phyloP scores from a whole-genome alignment of 2,329 filamentous ascomycete genomes.

The Aspergillus tanneri region DNA sequence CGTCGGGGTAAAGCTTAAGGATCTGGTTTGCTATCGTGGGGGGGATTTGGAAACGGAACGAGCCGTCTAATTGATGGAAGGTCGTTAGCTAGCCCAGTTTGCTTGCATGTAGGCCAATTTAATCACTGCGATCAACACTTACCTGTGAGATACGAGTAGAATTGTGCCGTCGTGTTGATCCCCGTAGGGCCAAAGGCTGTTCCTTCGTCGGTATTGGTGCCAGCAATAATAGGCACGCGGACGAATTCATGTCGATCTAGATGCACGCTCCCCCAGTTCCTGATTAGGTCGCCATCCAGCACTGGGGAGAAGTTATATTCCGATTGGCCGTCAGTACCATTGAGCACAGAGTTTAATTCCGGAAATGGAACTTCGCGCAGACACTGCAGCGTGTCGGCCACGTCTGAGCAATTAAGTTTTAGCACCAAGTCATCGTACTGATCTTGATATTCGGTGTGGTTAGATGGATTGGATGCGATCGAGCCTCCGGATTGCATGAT shows the following conservation, averaged over 20 bases:
- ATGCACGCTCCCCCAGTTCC: conserved; percentile 53
- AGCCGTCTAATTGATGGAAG: conserved; percentile 25
- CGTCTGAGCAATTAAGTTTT: conserved; percentile 58
- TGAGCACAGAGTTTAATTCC: conserved; percentile 56
- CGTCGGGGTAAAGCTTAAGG: conserved; percentile 54
- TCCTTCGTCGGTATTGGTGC: conserved; percentile 67
- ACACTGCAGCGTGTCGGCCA: conserved; percentile 61
- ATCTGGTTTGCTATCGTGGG: conserved; percentile 40
- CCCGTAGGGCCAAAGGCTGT: conserved; percentile 54
- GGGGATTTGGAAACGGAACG: conserved; percentile 24
- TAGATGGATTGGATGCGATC: conserved; percentile 44
- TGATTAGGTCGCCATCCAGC: conserved; percentile 59
- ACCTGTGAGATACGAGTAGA: conserved; percentile 45
- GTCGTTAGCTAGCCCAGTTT: neutral
- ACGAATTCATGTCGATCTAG: conserved; percentile 60
- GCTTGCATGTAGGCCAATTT: no score
- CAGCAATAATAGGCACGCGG: conserved; percentile 62
- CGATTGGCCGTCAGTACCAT: conserved; percentile 39
- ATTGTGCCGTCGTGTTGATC: conserved; percentile 57
- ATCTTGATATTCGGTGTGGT: conserved; percentile 40
- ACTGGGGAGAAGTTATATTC: conserved; percentile 42
- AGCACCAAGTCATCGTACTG: conserved; percentile 63
- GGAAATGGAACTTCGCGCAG: conserved; percentile 62
- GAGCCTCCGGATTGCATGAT: conserved; percentile 56
- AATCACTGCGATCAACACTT: no score